Conservation (phyloP, 2,329 filamentous ascomycete genomes). For the Chaetomium olivaceum region DNA sequence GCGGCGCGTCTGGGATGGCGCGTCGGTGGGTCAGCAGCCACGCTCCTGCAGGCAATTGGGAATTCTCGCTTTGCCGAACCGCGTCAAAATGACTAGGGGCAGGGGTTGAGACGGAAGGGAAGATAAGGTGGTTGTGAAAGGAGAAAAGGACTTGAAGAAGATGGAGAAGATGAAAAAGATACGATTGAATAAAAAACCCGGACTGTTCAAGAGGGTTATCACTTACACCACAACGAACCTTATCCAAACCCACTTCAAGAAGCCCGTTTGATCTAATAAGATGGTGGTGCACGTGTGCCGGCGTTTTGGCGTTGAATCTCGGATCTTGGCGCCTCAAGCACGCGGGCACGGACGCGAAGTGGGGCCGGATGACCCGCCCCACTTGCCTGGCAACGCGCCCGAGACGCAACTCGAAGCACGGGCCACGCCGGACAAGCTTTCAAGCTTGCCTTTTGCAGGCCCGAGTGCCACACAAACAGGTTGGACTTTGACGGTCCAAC, state of each 20-base stretch:
- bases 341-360: slow-evolving; percentile 27
- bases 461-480: slow-evolving; percentile 11
- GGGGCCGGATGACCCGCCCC: slow-evolving; percentile 15
- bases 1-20: slow-evolving; percentile 31
- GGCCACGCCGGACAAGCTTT: slow-evolving; percentile 15
- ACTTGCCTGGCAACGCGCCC: slow-evolving; percentile 20
- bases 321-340: slow-evolving; percentile 4
- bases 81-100: slow-evolving; percentile 1
- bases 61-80: neutral
- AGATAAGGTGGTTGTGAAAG: neutral
- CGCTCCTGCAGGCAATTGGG: slow-evolving; percentile 18
- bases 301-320: slow-evolving; percentile 11
- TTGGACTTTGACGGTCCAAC: slow-evolving; percentile 27
- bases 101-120: neutral
- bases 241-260: neutral
- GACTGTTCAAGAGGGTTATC: neutral
- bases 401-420: slow-evolving; percentile 23
- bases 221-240: neutral
- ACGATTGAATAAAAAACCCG: neutral
- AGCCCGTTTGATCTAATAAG: neutral
- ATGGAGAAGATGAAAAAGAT: neutral
- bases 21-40: slow-evolving; percentile 33
- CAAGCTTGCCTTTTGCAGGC: slow-evolving; percentile 5
- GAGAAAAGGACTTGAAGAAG: neutral
- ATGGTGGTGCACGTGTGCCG: neutral